Evolutionary conservation across 371 early-diverging fungal species (phyloP), one percentile per base, ranked within the genome.

Genomic region (Amoeboaphelidium occidentale): DNA sequence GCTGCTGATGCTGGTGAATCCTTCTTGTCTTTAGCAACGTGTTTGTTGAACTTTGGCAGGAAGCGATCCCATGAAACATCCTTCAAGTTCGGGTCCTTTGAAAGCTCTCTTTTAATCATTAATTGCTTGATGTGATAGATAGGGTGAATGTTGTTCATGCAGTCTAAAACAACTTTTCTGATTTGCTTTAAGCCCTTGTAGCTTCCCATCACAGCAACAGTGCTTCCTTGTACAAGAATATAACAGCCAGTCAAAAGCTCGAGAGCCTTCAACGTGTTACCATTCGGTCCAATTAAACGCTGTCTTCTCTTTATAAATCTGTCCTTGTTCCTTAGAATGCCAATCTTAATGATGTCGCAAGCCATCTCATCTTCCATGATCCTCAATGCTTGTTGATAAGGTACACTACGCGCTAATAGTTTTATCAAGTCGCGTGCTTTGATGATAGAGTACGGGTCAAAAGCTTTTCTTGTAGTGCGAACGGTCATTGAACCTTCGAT

Each of bases 91-190:
- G 84, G 83, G 65, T 98, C 98, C 60, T 92, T 92, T 26, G 85
- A 86, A 26, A 99, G 67, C 60, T 99, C 97, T 47, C 91, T 78
- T 57, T 91, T 90, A 60, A 97, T 91, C 93, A 99, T 97, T 32
- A 98, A 64, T 66, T 89, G 88, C 80, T 98, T 98, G 64, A 99
- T 94, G 61, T 97, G 90, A 65, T 97, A 98, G 54, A 98, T 89
- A 17, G 99, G 99, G 62, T 99, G 99, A 25, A 97, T 71, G 64
- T 99, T 99, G 54, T 90, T 86, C 85, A 99, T 88, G 59, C 97
- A 94, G 64, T 94, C 94, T 25, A 84, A 55, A 0, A 97, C 79
- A 44, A 99, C 81, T 41, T 82, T 69, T 39, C 93, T 76, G 22
- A 86, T 80, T 49, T 84, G 79, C 62, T 90, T 86, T 27, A 99